Evolutionary conservation across 768 basidiomycete species (phyloP), one percentile per base, ranked within the genome.

Genomic region (Lentinula guzmanii): DNA sequence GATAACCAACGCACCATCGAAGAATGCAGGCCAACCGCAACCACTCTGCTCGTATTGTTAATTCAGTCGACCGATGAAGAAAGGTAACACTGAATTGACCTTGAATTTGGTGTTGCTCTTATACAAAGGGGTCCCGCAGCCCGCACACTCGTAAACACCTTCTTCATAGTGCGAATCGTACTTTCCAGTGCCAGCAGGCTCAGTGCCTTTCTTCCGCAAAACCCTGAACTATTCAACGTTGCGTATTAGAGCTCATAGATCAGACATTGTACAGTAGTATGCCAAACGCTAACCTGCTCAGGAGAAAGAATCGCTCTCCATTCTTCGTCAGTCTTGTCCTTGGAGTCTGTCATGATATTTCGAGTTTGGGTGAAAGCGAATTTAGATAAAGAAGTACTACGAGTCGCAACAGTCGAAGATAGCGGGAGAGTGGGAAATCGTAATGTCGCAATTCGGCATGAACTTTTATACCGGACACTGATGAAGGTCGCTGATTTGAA

Each of bases 1-100:
- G 46, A 61, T 24, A 34, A 51, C 28, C 24, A 37, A 66, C 75
- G 61, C 63, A 90, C 90, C 90, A 70, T 96, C 95, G 70, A 89
- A 98, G 81, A 97, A 98, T 1, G 95, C 93, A n/a, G 95, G 95
- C 95, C 95, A 98, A 24, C 95, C 95, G 68, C 93, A 96, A 7
- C 93, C 93, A 62, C 91, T 94, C 81, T 82, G 58, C 16, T 48
- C 35, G 5, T 64, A 21, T 53, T 9, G 46, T 33, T 21, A 50
- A 35, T 39, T 10, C 13, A 39, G 52, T 15, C 21, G 11, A 50
- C 39, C 58, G 11, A 10, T 24, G 58, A 9, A 42, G 8, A 35
- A 46, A 60, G 15, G 33, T 33, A 52, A 42, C 55, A n/a, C n/a
- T 34, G 53, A 31, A 69, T 77, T 34, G 43, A 82, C 81, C 67